Evolutionary conservation across 805 yeast species (phyloP).

Genomic region (Ogataea angusta): DNA sequence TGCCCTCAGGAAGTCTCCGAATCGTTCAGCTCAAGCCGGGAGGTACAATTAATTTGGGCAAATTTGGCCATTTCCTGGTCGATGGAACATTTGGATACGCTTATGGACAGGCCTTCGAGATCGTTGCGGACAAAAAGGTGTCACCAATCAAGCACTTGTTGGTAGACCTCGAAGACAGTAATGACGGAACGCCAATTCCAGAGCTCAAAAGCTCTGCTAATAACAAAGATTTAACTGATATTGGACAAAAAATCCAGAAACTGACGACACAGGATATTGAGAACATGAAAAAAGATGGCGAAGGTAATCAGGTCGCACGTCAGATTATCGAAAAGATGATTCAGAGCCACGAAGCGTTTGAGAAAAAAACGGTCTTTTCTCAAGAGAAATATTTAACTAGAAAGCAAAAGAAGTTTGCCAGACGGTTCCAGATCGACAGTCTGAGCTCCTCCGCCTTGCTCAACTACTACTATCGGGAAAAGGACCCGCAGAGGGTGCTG

Average conservation of each 20-base stretch:
- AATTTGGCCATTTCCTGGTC: slow-evolving; percentile 83
- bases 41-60: slow-evolving; percentile 72
- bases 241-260: slow-evolving; percentile 70
- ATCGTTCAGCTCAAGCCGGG: slow-evolving; percentile 63
- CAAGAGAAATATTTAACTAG: slow-evolving; percentile 90
- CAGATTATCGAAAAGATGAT: slow-evolving; percentile 79
- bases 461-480: slow-evolving; percentile 65
- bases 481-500: slow-evolving; percentile 66
- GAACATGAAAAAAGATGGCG: slow-evolving; percentile 67
- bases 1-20: slow-evolving; percentile 80
- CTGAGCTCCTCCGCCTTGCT: slow-evolving; percentile 68
- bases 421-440: slow-evolving; percentile 79
- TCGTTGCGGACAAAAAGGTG: slow-evolving; percentile 53
- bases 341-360: slow-evolving; percentile 80
- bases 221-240: slow-evolving; percentile 62
- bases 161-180: slow-evolving; percentile 26
- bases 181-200: slow-evolving; percentile 24
- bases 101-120: slow-evolving; percentile 88
- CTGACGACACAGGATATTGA: slow-evolving; percentile 81
- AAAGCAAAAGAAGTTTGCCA: slow-evolving; percentile 85
- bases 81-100: slow-evolving; percentile 75
- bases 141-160: slow-evolving; percentile 44
- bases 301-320: slow-evolving; percentile 61
- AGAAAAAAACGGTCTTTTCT: slow-evolving; percentile 82
- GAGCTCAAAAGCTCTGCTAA: slow-evolving; percentile 47